These are phyloP conservation scores for Rosa lucieae DNA, from an alignment of 306 rosid genomes.

Conservation along the genomic window DNA sequence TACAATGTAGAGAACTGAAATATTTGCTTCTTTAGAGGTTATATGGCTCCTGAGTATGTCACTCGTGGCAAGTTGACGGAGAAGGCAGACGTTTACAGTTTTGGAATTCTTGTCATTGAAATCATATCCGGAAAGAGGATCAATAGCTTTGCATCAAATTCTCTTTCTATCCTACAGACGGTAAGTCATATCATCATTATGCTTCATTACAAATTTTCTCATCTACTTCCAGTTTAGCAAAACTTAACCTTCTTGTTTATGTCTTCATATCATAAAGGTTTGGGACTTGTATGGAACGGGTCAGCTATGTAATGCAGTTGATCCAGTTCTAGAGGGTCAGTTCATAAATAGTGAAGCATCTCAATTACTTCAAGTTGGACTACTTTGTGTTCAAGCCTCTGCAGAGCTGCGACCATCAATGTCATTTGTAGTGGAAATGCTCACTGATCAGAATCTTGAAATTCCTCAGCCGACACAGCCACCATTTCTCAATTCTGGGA, in stretches of 20 bases:
- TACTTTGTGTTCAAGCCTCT: constrained; percentile 54
- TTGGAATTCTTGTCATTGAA: constrained; percentile 65
- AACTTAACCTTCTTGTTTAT: background rate
- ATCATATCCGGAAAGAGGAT: constrained; percentile 56
- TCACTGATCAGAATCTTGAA: constrained; percentile 26
- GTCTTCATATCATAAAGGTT: constrained; percentile 25
- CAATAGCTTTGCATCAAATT: constrained; percentile 26
- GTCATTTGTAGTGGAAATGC: constrained; percentile 50
- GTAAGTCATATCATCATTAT: constrained; percentile 12
- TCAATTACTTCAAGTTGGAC: constrained; percentile 45
- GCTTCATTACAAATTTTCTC: background rate
- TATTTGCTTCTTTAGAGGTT: constrained; percentile 46
- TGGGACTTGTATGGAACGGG: constrained; percentile 44
- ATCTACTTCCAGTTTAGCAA: background rate
- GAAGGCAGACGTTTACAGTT: constrained; percentile 79
- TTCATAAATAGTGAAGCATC: constrained; percentile 37
- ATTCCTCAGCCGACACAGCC: constrained; percentile 52
- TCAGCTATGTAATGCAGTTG: constrained; percentile 37
- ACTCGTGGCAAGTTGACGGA: constrained; percentile 60
- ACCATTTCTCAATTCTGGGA: constrained; percentile 37
- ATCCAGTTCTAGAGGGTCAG: constrained; percentile 34
- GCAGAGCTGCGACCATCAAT: constrained; percentile 54
- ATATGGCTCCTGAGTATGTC: constrained; percentile 80
- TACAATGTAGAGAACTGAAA: background rate
- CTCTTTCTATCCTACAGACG: constrained; percentile 37